Conservation (phyloP, 495 filamentous ascomycete genomes). For the Talaromyces thailandensis region DNA sequence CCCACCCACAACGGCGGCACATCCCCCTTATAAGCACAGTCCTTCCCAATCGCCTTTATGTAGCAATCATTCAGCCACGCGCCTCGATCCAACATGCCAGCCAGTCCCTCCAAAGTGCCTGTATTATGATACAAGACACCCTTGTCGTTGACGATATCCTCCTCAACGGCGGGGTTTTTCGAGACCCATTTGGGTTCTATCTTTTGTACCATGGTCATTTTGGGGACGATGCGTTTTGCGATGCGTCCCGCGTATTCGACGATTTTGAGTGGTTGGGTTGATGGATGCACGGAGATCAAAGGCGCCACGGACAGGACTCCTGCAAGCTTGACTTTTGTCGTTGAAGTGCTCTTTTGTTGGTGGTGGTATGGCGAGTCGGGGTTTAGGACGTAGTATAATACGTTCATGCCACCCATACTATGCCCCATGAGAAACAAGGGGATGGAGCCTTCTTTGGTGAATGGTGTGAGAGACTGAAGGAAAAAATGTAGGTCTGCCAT, state of each 20-base stretch:
- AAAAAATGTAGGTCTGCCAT: slow-evolving; percentile 70
- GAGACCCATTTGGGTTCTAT: slow-evolving; percentile 50
- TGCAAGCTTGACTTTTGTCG: slow-evolving; percentile 37
- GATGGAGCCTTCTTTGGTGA: slow-evolving; percentile 16
- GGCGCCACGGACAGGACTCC: slow-evolving; percentile 64
- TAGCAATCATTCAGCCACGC: slow-evolving; percentile 19
- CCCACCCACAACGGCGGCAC: slow-evolving; percentile 15
- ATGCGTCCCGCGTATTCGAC: slow-evolving; percentile 52
- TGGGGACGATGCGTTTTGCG: slow-evolving; percentile 56
- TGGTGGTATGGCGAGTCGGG: slow-evolving; percentile 15
- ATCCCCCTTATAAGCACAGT: background rate
- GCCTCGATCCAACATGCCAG: slow-evolving; percentile 62
- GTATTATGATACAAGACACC: slow-evolving; percentile 56
- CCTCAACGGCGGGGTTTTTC: slow-evolving; percentile 50
- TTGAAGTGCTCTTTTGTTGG: slow-evolving; percentile 14
- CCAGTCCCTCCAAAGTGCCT: slow-evolving; percentile 68
- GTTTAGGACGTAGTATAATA: slow-evolving; percentile 40
- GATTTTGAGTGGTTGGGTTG: slow-evolving; percentile 46
- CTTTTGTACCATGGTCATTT: slow-evolving; percentile 44
- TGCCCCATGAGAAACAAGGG: slow-evolving; percentile 85
- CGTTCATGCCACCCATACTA: slow-evolving; percentile 74
- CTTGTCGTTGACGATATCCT: slow-evolving; percentile 48
- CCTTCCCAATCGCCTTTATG: background rate
- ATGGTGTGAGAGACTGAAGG: slow-evolving; percentile 35
- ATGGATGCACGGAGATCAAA: slow-evolving; percentile 57